Conservation (phyloP, 768 basidiomycete species). For the Amanita rubescens region DNA sequence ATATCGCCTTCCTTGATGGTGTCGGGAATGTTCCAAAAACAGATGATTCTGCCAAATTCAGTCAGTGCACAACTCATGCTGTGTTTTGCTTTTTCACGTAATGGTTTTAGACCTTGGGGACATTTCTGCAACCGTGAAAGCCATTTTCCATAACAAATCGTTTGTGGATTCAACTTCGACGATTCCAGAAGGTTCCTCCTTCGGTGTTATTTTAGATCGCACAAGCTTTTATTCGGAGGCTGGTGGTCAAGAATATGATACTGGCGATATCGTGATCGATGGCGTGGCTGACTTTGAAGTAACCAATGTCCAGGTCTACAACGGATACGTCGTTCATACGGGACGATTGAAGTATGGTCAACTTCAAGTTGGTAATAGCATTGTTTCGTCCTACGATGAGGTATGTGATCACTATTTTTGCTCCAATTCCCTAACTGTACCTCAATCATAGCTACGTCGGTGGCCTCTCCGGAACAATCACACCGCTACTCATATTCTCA, state of each 20-base stretch:
- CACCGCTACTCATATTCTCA: conserved; percentile 97
- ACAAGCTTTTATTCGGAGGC: conserved; percentile 98
- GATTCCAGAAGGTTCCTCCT: conserved; percentile 57
- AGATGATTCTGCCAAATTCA: conserved; percentile 86
- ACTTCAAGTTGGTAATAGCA: conserved; percentile 69
- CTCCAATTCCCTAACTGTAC: conserved; percentile 2
- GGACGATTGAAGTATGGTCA: conserved; percentile 87
- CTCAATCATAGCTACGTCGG: conserved; percentile 58
- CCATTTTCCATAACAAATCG: conserved; percentile 75
- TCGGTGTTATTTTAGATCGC: conserved; percentile 85
- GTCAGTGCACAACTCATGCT: conserved; percentile 36
- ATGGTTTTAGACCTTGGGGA: conserved; percentile 62
- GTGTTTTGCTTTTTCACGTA: neutral
- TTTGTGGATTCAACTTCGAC: conserved; percentile 63
- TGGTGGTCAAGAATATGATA: conserved; percentile 96
- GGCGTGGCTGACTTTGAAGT: conserved; percentile 91
- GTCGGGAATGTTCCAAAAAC: conserved; percentile 78
- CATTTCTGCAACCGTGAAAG: conserved; percentile 65
- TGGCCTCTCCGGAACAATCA: conserved; percentile 98
- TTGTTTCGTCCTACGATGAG: conserved; percentile 91
- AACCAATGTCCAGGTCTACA: conserved; percentile 87
- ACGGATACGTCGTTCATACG: conserved; percentile 92
- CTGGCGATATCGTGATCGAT: conserved; percentile 90
- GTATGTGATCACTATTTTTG: conserved; percentile 27
- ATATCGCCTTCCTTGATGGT: conserved; percentile 80